phyloP scores from a whole-genome alignment of 768 basidiomycete species.

The Trametes coccinea region DNA sequence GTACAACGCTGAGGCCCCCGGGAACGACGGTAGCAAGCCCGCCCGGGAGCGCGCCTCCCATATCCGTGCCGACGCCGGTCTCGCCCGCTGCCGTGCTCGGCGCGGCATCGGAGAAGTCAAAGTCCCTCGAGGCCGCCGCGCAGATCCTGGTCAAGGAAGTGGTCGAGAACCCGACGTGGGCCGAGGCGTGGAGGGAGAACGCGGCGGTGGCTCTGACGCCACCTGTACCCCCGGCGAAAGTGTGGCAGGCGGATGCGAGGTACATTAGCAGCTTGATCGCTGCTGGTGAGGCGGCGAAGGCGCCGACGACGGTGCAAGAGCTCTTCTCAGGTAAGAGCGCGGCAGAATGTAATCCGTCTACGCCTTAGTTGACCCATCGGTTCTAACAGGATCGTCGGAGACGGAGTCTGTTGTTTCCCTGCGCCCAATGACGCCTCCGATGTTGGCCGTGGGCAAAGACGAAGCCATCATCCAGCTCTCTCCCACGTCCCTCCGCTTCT shows the following conservation, averaged over 20 bases:
- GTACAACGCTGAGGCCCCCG: conserved; percentile 60
- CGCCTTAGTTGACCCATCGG: too few species aligned
- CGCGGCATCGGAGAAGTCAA: conserved; percentile 62
- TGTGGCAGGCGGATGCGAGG: conserved; percentile 63
- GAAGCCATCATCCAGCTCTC: conserved; percentile 68
- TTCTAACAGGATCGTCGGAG: background rate
- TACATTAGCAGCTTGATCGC: conserved; percentile 45
- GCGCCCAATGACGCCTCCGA: conserved; percentile 49
- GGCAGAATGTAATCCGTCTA: background rate
- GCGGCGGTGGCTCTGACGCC: conserved; percentile 25
- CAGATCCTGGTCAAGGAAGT: conserved; percentile 63
- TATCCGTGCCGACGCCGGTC: conserved; percentile 79
- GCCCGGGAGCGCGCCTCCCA: conserved; percentile 39
- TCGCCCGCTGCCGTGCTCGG: conserved; percentile 76
- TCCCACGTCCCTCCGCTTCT: conserved; percentile 75
- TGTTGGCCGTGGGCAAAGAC: conserved; percentile 66
- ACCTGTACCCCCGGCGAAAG: conserved; percentile 32
- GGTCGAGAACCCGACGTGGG: conserved; percentile 73
- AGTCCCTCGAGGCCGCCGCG: conserved; percentile 67
- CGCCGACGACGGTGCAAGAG: conserved; percentile 43
- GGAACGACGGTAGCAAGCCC: conserved; percentile 39
- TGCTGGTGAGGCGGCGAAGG: conserved; percentile 38
- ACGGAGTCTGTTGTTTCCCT: conserved; percentile 15
- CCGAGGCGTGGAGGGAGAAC: conserved; percentile 59
- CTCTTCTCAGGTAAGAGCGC: conserved; percentile 39